Evolutionary conservation across 2,329 filamentous ascomycete species (phyloP), one percentile per base, ranked within the genome.

Genomic region (Fusarium transvaalense): DNA sequence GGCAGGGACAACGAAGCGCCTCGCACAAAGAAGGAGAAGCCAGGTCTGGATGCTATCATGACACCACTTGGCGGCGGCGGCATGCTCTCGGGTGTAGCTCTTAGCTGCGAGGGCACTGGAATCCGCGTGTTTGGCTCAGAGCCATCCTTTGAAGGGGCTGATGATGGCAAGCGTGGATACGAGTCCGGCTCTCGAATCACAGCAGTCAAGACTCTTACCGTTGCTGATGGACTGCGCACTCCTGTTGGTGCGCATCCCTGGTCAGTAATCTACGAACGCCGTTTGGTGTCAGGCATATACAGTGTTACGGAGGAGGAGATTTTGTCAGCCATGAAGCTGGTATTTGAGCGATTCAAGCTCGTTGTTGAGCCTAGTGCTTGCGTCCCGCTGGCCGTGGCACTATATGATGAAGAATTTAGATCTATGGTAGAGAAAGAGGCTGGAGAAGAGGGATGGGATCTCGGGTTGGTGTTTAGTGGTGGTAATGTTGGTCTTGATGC

Each of bases 41-140:
- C 62, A 10, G 78, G 80, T 0, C 81, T 94, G 1, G 84, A 93
- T 77, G 91, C 89, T 13, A 88, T 97, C 47, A 90, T 98, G 27
- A 88, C 93, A 1, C 94, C 94, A 0, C 90, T 93, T 74, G 93
- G 94, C 25, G 95, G 96, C 25, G 96, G 95, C 10, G 95, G 96
- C 4, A 89, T 98, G 84, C 88, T 97, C 27, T 89, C 89, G 1
- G 95, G 95, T 43, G 89, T 93, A 10, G 93, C 94, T 12, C 89
- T 95, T 5, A 91, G 90, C 66, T 89, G 91, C 72, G 85, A 90
- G 45, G 88, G 88, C 23, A 94, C 92, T 0, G 86, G 88, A 0
- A 92, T 92, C 52, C 80, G 80, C 1, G 93, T 97, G 2, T 98
- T 96, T 78, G 94, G 94, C 21, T 91, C 94, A 0, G 96, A 98